Evolutionary conservation across 2,329 filamentous ascomycete genomes (phyloP).

Genomic region (Esteya vermicola): DNA sequence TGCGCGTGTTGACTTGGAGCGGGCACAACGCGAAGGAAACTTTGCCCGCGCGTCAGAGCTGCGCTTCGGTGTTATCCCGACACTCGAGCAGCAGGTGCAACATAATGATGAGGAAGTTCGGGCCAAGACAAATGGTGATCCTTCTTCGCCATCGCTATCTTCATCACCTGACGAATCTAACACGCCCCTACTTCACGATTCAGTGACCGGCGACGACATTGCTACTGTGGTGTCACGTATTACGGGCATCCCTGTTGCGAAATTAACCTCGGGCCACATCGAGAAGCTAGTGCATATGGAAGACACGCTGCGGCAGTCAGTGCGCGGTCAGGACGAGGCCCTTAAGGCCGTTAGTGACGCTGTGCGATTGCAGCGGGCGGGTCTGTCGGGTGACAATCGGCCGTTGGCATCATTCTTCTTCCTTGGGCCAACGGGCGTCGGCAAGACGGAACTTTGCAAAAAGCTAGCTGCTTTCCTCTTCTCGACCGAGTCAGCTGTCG

Average conservation of each 20-base stretch:
- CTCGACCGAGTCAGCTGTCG: conserved; percentile 77
- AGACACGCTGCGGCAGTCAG: conserved; percentile 65
- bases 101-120: conserved; percentile 44
- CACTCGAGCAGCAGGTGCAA: conserved; percentile 64
- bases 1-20: conserved; percentile 72
- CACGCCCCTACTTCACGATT: conserved; percentile 69
- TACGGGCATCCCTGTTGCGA: conserved; percentile 85
- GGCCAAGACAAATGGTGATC: conserved; percentile 13
- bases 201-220: conserved; percentile 91
- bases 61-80: conserved; percentile 75
- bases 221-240: conserved; percentile 79
- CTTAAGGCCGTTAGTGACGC: conserved; percentile 83
- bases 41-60: conserved; percentile 86
- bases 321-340: conserved; percentile 89
- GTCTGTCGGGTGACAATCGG: conserved; percentile 78
- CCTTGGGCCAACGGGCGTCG: conserved; percentile 88
- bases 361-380: conserved; percentile 84
- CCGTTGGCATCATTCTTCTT: conserved; percentile 96
- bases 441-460: conserved; percentile 96
- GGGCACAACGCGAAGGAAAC: conserved; percentile 74
- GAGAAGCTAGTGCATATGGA: conserved; percentile 96
- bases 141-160: conserved; percentile 15
- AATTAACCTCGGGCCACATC: conserved; percentile 83
- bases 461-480: conserved; percentile 89
- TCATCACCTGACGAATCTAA: conserved; percentile 19